These are phyloP conservation scores for Moesziomyces aphidis DNA, from an alignment of 1,284 basidiomycete genomes.

Conservation along the genomic window DNA sequence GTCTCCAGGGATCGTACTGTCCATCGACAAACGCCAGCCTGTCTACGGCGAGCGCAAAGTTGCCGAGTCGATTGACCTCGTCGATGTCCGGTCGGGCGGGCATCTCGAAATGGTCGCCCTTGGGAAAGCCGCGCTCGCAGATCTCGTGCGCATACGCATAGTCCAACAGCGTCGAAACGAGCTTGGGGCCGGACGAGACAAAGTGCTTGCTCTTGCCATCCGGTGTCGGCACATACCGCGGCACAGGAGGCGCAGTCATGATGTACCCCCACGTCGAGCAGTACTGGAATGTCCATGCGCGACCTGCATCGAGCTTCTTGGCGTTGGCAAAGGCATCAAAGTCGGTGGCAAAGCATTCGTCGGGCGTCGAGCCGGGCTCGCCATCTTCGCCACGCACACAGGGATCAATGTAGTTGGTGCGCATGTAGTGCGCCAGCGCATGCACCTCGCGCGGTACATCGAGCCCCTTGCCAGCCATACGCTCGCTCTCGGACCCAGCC, in stretches of 20 bases:
- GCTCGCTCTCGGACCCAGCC: slow-evolving; percentile 7
- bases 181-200: slow-evolving; percentile 70
- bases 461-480: slow-evolving; percentile 14
- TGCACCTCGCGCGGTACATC: slow-evolving; percentile 34
- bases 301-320: slow-evolving; percentile 77
- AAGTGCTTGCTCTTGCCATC: slow-evolving; percentile 38
- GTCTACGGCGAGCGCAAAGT: slow-evolving; percentile 77
- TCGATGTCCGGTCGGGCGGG: slow-evolving; percentile 81
- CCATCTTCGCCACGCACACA: slow-evolving; percentile 43
- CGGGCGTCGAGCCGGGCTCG: slow-evolving; percentile 10
- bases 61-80: slow-evolving; percentile 75
- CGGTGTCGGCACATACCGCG: slow-evolving; percentile 20
- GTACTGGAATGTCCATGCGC: slow-evolving; percentile 81
- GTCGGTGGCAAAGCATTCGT: slow-evolving; percentile 81
- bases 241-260: slow-evolving; percentile 56
- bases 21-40: slow-evolving; percentile 88
- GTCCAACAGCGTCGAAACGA: slow-evolving; percentile 80
- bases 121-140: slow-evolving; percentile 83
- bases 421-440: slow-evolving; percentile 44
- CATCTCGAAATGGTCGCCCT: slow-evolving; percentile 79
- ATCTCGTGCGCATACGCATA: slow-evolving; percentile 83
- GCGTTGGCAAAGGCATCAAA: slow-evolving; percentile 75
- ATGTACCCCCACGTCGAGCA: slow-evolving; percentile 97
- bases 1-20: slow-evolving; percentile 87
- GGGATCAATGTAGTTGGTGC: slow-evolving; percentile 40